These are phyloP conservation scores for Larix kaempferi DNA, from an alignment of 75 land plant genomes.

Conservation along the genomic window DNA sequence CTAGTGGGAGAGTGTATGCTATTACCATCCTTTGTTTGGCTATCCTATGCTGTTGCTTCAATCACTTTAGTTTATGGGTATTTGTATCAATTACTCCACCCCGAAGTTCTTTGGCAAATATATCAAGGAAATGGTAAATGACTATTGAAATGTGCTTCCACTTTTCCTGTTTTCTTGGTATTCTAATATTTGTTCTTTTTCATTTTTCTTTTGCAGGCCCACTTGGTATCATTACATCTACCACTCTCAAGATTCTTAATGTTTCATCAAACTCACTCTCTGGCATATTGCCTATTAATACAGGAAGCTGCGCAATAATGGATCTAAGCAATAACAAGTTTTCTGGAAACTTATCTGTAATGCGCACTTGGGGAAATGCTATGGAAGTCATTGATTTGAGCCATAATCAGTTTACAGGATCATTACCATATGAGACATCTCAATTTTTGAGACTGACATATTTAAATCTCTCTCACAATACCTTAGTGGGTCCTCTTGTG, in stretches of 20 bases:
- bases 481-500: constrained; percentile 58
- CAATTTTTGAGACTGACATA: constrained; percentile 58
- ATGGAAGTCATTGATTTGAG: constrained; percentile 82
- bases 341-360: constrained; percentile 56
- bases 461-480: constrained; percentile 69
- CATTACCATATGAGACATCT: constrained; percentile 56
- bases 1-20: neutral
- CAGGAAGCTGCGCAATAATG: constrained; percentile 66
- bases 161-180: neutral
- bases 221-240: constrained; percentile 57
- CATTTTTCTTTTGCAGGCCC: constrained; percentile 37
- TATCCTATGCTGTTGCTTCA: neutral
- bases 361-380: constrained; percentile 65
- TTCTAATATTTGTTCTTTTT: neutral
- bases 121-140: neutral
- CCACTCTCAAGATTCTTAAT: constrained; percentile 62
- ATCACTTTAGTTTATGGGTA: neutral
- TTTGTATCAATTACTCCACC: neutral
- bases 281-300: constrained; percentile 70
- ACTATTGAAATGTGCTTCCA: neutral
- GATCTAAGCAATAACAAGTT: constrained; percentile 82
- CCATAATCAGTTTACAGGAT: constrained; percentile 64
- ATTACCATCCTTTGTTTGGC: neutral
- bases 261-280: constrained; percentile 76
- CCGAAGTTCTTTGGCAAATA: neutral